A percentile compares a stretch with the other conserved stretches of the same genome.
These are phyloP conservation scores for Trypanosoma boissoni DNA, from an alignment of 208 protist species.

Conservation along the genomic window DNA sequence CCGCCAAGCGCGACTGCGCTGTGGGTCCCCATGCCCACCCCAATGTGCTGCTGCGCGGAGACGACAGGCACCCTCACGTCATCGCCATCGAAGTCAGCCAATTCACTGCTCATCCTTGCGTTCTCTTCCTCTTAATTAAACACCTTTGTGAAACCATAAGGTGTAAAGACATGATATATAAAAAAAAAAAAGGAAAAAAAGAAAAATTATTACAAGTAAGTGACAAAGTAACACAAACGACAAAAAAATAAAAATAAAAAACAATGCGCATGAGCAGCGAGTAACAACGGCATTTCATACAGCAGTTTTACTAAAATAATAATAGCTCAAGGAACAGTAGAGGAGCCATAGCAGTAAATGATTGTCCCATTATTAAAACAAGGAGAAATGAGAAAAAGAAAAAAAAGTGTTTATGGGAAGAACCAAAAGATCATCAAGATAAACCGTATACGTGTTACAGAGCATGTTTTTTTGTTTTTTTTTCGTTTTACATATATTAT, in stretches of 20 bases:
- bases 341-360: no score
- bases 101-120: slow-evolving; percentile 64
- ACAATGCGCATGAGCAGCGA: background rate
- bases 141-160: background rate
- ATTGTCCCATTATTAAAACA: no score
- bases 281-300: background rate
- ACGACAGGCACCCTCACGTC: slow-evolving; percentile 76
- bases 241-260: background rate
- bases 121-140: background rate
- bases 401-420: no score
- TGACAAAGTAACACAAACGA: background rate
- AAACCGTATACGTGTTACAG: background rate
- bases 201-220: background rate
- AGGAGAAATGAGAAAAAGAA: no score
- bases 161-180: slow-evolving; percentile 9
- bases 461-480: slow-evolving; percentile 16
- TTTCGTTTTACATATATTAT: slow-evolving; percentile 9
- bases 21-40: slow-evolving; percentile 84
- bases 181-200: slow-evolving; percentile 2
- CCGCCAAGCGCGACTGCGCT: slow-evolving; percentile 90
- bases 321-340: no score
- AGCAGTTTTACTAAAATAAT: background rate
- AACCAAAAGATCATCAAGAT: background rate
- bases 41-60: slow-evolving; percentile 50
- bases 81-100: slow-evolving; percentile 91